These are phyloP conservation scores for Coemansia linderi DNA, from an alignment of 371 early-diverging fungal species.

Conservation along the genomic window DNA sequence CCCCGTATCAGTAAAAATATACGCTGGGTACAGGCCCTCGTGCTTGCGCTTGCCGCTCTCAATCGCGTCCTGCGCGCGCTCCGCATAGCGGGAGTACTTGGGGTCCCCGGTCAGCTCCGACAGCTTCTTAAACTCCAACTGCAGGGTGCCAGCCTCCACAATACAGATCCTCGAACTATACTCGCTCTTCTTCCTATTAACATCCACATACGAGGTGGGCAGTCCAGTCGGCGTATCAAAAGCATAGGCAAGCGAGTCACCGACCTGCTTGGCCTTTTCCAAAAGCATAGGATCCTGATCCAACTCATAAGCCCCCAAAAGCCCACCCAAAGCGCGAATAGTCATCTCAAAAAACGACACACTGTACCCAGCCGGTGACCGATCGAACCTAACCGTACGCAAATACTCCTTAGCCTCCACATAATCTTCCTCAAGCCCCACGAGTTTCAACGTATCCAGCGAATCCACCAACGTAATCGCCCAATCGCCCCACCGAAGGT, in stretches of 20 bases:
- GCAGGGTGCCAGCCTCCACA: constrained; percentile 86
- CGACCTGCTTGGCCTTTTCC: constrained; percentile 77
- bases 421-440: constrained; percentile 78
- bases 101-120: constrained; percentile 71
- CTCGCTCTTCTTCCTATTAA: constrained; percentile 8
- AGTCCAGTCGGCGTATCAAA: constrained; percentile 75
- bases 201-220: constrained; percentile 56
- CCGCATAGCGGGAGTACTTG: constrained; percentile 28
- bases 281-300: constrained; percentile 68
- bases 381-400: constrained; percentile 42
- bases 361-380: constrained; percentile 41
- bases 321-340: constrained; percentile 89
- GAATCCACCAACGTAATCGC: constrained; percentile 84
- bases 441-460: constrained; percentile 80
- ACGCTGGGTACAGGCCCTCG: constrained; percentile 80
- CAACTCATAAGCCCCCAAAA: constrained; percentile 77
- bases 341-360: constrained; percentile 92
- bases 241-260: constrained; percentile 73
- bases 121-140: constrained; percentile 88
- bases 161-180: constrained; percentile 33
- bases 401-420: constrained; percentile 70
- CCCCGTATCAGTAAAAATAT: constrained; percentile 56
- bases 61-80: constrained; percentile 26
- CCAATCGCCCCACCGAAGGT: constrained; percentile 59
- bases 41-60: constrained; percentile 22